Evolutionary conservation across 2,329 filamentous ascomycete species (phyloP).

Genomic region (Bimuria novae-zelandiae): DNA sequence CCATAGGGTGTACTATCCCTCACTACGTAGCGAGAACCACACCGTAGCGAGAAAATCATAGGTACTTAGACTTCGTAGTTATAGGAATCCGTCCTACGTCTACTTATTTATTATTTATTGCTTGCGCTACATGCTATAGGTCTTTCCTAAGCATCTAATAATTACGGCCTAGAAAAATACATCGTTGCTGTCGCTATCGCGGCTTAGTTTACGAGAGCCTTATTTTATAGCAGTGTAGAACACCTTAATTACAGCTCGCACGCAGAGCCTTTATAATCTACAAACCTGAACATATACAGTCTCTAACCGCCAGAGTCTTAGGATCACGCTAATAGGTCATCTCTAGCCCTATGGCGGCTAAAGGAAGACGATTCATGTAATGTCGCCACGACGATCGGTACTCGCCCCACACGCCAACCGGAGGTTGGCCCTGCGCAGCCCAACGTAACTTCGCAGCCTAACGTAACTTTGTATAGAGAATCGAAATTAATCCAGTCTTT

Average conservation of each 20-base stretch:
- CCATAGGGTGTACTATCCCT: constrained; percentile 14
- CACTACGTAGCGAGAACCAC: background rate
- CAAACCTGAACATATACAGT: background rate
- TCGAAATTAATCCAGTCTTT: too few species aligned
- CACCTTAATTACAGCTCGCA: background rate
- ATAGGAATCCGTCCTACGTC: background rate
- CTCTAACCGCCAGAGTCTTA: background rate
- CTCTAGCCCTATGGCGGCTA: background rate
- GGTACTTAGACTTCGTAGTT: background rate
- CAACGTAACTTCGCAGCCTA: too few species aligned
- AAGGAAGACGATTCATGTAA: background rate
- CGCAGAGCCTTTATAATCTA: background rate
- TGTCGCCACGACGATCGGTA: background rate
- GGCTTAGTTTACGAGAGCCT: too few species aligned
- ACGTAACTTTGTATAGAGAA: too few species aligned
- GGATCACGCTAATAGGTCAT: background rate
- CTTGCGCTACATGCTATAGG: background rate
- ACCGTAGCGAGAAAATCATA: background rate
- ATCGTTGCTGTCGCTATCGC: background rate
- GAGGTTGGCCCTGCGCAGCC: too few species aligned
- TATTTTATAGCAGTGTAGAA: background rate
- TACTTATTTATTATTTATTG: background rate
- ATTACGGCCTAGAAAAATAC: background rate
- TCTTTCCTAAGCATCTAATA: background rate
- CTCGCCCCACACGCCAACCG: too few species aligned